Evolutionary conservation across 2,329 filamentous ascomycete genomes (phyloP), one percentile per base, ranked within the genome.

Genomic region (Zelopaecilomyces penicillatus): DNA sequence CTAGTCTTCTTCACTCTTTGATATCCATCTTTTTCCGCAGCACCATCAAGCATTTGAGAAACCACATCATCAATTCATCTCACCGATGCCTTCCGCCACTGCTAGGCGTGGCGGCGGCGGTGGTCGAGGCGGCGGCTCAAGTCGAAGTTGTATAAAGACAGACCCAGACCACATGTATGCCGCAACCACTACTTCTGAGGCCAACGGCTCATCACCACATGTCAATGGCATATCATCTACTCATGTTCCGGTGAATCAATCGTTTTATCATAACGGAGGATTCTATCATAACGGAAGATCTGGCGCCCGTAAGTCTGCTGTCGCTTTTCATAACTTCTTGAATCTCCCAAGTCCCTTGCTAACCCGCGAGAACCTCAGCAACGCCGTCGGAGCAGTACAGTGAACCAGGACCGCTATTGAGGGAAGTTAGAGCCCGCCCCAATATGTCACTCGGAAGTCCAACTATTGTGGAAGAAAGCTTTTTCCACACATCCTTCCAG

Each of bases 401-500:
- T 4, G 64, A 67, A n/a, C 55, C 58, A n/a, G 44, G 43, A 27
- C 66, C 65, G 27, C 48, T 69, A 2, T 44, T 69, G 5, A 56
- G 63, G 37, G 65, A 69, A 46, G 46, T 69, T 7, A 62, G 67
- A 43, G 54, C 57, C 39, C 56, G 57, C 2, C 52, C 53, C 0
- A 57, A 53, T 39, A 46, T 50, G 7, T 9, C 34, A 4, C 27
- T 39, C n/a, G 9, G 34, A 27, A 60, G 56, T 35, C 55, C 60
- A 0, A 49, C 46, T 6, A 60, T 53, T 30, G 45, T 52, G 2
- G 59, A 65, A 9, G 66, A 68, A 28, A 66, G 62, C 42, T 68
- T 68, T 49, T 67, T 69, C 33, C 62, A 69, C 35, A 63, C 61
- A 2, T 70, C 68, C 1, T 71, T 71, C 34, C 61, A 65, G 37